These are phyloP conservation scores for Penicillium sp. DNA, from an alignment of 2,329 filamentous ascomycete genomes.

Conservation along the genomic window DNA sequence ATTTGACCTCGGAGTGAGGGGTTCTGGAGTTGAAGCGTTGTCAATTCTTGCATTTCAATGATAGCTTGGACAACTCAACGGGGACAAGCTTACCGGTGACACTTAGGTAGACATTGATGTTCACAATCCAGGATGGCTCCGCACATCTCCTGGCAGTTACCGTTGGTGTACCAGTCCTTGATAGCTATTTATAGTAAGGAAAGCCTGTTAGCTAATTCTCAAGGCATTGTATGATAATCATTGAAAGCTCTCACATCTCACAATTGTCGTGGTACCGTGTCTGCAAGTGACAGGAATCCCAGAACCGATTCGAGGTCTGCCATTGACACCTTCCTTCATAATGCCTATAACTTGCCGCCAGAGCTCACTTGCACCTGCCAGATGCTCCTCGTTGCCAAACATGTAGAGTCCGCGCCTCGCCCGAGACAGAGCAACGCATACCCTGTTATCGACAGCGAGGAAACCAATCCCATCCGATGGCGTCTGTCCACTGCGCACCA, in stretches of 20 bases:
- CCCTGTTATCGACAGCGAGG: constrained; percentile 64
- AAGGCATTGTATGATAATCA: background rate
- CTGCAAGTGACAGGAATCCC: constrained; percentile 65
- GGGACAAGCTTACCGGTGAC: constrained; percentile 51
- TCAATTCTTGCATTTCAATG: background rate
- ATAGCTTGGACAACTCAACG: background rate
- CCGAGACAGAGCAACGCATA: constrained; percentile 66
- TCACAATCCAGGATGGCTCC: constrained; percentile 50
- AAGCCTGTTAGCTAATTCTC: background rate
- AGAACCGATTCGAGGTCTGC: constrained; percentile 47
- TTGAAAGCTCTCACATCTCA: constrained; percentile 44
- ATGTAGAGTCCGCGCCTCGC: constrained; percentile 80
- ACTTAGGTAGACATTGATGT: constrained; percentile 55
- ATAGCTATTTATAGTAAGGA: background rate
- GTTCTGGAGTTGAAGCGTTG: background rate
- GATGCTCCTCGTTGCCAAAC: constrained; percentile 71
- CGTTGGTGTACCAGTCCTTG: constrained; percentile 56
- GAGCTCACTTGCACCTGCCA: constrained; percentile 49
- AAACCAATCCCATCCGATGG: constrained; percentile 66
- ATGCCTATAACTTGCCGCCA: constrained; percentile 56
- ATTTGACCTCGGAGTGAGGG: constrained; percentile 1
- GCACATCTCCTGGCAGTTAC: constrained; percentile 57
- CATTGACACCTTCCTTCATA: constrained; percentile 33
- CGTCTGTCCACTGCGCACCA: constrained; percentile 69
- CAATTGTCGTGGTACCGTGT: constrained; percentile 56